Base-by-base conservation (phyloP, 2,329 filamentous ascomycete species). In the Neonectria punicea region DNA sequence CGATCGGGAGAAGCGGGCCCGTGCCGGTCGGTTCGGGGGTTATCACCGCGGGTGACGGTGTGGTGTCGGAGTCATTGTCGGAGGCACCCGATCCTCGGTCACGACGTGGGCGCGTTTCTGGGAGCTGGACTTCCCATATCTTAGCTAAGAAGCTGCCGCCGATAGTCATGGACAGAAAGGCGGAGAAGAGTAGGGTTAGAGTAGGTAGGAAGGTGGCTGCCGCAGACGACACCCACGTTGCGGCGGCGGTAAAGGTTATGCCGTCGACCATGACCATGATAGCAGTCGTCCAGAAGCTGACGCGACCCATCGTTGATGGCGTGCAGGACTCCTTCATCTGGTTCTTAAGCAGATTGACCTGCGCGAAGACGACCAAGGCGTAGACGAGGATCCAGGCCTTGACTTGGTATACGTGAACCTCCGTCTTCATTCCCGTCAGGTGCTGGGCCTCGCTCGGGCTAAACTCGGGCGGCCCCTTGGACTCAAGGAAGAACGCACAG, bases 251-350 rank as follows among this genome's bases (percentile, higher is more conserved):
- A 67, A 90, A 89, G 4, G 86, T 80, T 67, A 90, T 80, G 11
- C 87, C 87, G 70, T 92, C 89, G 16, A 87, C 86, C 62, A 91
- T 80, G 34, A 90, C 80, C 86, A 91, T 90, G 67, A 86, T 83
- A 55, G 84, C 83, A 25, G 86, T 82, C 0, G 89, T 90, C 74
- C 85, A 85, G 74, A 91, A 89, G 76, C 89, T 91, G 70, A 91
- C 85, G 18, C 90, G 83, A 4, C 87, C 89, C 70, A 91, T 82
- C 2, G 89, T 92, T 0, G 89, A 92, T 3, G 90, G 90, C 8
- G 90, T 92, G 51, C 84, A 89, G 1, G 89, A 86, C 73, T 91
- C 89, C 68, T 86, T 86, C 81, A 90, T 89, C 77, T 92, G 90
- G 51, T 82, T 77, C 73, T 90, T 89, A 59, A 91, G 81, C 4